Evolutionary conservation across 2,329 filamentous ascomycete genomes (phyloP).

Genomic region (Ceratocystis lukuohia): DNA sequence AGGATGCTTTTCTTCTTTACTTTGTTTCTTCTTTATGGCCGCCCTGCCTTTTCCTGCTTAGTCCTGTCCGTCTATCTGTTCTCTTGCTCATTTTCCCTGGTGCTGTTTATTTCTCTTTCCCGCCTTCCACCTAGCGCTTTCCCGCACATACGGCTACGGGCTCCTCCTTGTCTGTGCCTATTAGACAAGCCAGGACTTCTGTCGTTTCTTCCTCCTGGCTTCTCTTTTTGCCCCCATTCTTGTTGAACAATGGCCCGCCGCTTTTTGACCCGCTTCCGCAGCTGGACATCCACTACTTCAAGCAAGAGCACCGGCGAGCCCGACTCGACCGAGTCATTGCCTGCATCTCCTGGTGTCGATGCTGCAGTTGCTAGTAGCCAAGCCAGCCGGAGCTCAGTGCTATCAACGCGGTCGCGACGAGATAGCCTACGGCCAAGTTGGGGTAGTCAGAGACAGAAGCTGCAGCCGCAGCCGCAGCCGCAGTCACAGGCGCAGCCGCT

Average conservation of each 20-base stretch:
- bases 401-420: not conserved
- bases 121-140: not conserved
- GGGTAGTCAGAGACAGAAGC: not conserved
- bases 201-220: too few species aligned
- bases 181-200: not conserved
- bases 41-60: not conserved
- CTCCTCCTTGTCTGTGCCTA: not conserved
- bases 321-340: not conserved
- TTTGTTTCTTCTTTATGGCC: not conserved
- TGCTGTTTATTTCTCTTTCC: constrained; percentile 10
- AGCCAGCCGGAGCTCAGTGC: not conserved
- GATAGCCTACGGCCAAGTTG: constrained; percentile 3
- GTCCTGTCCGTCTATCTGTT: not conserved
- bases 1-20: not conserved
- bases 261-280: constrained; percentile 9
- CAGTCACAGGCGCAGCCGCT: not conserved
- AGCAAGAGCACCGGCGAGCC: constrained; percentile 4
- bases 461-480: not conserved
- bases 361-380: constrained; percentile 2
- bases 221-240: too few species aligned
- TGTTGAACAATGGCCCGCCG: constrained; percentile 7
- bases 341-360: not conserved
- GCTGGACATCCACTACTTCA: constrained; percentile 13
- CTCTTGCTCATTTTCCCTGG: not conserved
- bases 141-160: not conserved